A percentile compares a stretch with the other conserved stretches of the same genome.
Evolutionary conservation across 2,329 filamentous ascomycete species (phyloP).

Genomic region (Thielaviopsis euricoi): DNA sequence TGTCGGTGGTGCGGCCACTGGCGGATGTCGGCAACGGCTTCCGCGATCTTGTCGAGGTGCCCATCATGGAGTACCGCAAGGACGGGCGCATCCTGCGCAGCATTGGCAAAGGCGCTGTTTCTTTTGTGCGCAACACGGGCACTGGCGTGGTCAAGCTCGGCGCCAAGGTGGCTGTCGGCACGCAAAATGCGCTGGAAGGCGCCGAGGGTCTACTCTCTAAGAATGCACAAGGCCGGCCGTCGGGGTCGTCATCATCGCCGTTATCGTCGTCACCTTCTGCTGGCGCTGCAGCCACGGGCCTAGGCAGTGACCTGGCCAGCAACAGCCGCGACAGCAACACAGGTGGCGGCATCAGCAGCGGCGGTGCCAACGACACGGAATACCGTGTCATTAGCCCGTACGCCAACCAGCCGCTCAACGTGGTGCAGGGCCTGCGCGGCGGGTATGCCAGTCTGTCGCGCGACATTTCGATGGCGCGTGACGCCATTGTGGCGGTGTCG

Average conservation of each 20-base stretch:
- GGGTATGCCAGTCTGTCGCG: constrained; percentile 70
- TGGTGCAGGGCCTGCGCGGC: constrained; percentile 69
- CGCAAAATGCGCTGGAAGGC: constrained; percentile 79
- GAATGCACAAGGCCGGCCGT: constrained; percentile 23
- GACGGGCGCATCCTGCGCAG: constrained; percentile 85
- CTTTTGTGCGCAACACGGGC: constrained; percentile 85
- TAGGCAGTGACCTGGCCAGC: not conserved
- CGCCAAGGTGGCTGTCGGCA: constrained; percentile 85
- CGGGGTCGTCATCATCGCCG: constrained; percentile 19
- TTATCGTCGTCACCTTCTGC: not conserved
- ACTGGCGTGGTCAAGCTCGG: constrained; percentile 89
- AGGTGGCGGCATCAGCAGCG: not conserved
- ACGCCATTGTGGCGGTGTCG: constrained; percentile 89
- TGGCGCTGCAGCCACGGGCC: not conserved
- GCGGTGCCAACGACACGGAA: constrained; percentile 45
- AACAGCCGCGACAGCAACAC: not conserved
- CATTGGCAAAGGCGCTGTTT: constrained; percentile 74
- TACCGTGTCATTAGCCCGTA: constrained; percentile 79
- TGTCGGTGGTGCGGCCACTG: constrained; percentile 77
- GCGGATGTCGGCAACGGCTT: constrained; percentile 85
- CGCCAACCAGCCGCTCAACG: constrained; percentile 80
- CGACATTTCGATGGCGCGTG: constrained; percentile 70
- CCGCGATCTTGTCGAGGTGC: constrained; percentile 71
- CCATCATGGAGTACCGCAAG: constrained; percentile 82
- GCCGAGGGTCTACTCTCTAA: constrained; percentile 58